A percentile compares a stretch with the other conserved stretches of the same genome.
These are phyloP conservation scores for Chenopodium quinoa DNA, from an alignment of 148 eudicot species.

Conservation along the genomic window DNA sequence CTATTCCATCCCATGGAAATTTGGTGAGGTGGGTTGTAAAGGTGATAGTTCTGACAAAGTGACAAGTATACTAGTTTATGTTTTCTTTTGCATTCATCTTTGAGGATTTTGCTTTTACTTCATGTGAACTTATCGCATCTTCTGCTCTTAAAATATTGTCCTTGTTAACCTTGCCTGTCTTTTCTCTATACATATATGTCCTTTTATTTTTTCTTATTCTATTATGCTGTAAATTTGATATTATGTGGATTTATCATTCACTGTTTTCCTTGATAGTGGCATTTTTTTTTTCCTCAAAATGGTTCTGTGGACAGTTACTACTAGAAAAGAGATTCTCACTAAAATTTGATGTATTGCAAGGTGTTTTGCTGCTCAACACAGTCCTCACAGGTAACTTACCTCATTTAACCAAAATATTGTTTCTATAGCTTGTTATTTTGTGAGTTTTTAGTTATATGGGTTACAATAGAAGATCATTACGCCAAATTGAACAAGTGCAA, in stretches of 20 bases:
- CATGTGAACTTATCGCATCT: too few species aligned
- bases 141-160: too few species aligned
- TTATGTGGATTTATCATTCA: background rate
- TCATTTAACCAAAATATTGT: background rate
- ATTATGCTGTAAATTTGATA: slow-evolving; percentile 4
- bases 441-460: too few species aligned
- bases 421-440: background rate
- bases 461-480: too few species aligned
- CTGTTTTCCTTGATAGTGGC: background rate
- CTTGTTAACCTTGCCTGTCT: too few species aligned
- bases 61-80: too few species aligned
- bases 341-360: slow-evolving; percentile 38
- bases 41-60: too few species aligned
- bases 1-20: too few species aligned
- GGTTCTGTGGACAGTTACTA: background rate
- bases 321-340: background rate
- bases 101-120: too few species aligned
- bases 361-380: slow-evolving; percentile 84
- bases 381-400: slow-evolving; percentile 73
- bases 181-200: too few species aligned
- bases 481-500: slow-evolving; percentile 27
- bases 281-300: background rate
- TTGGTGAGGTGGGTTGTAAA: too few species aligned
- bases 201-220: background rate
- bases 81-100: too few species aligned